Percentiles rank a stretch among this genome's conserved stretches.
These are phyloP conservation scores for Vigna hirtella DNA, from an alignment of 306 rosid genomes.

Conservation along the genomic window DNA sequence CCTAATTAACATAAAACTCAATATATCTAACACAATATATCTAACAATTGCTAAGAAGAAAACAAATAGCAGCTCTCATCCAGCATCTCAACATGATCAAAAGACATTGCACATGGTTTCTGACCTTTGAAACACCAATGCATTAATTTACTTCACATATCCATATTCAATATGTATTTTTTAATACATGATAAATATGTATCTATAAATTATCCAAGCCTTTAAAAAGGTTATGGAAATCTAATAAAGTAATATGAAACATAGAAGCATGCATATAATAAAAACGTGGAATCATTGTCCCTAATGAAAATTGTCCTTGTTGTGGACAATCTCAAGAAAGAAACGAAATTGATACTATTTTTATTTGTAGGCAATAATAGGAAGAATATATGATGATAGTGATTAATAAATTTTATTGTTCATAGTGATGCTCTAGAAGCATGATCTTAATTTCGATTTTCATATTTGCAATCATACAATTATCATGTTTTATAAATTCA, in stretches of 20 bases:
- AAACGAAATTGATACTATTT: neutral
- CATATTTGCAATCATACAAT: neutral
- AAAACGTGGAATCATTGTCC: neutral
- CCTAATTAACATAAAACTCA: no score
- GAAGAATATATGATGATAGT: neutral
- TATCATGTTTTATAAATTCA: no score
- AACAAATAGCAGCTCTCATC: constrained; percentile 11
- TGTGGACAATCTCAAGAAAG: neutral
- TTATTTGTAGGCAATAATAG: neutral
- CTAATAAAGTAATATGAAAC: neutral
- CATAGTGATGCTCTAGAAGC: neutral
- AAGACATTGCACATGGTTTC: neutral
- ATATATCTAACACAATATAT: no score
- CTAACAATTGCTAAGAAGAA: no score
- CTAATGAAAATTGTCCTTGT: neutral
- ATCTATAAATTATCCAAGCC: neutral
- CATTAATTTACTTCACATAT: no score
- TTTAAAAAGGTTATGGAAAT: neutral
- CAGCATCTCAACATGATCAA: constrained; percentile 1
- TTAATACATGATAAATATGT: neutral
- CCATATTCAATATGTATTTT: neutral
- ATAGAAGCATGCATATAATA: neutral
- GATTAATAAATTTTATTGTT: neutral
- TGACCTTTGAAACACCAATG: no score
- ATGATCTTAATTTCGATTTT: neutral